Evolutionary conservation across 1,284 basidiomycete genomes (phyloP).

Genomic region (Pholiota adiposa): DNA sequence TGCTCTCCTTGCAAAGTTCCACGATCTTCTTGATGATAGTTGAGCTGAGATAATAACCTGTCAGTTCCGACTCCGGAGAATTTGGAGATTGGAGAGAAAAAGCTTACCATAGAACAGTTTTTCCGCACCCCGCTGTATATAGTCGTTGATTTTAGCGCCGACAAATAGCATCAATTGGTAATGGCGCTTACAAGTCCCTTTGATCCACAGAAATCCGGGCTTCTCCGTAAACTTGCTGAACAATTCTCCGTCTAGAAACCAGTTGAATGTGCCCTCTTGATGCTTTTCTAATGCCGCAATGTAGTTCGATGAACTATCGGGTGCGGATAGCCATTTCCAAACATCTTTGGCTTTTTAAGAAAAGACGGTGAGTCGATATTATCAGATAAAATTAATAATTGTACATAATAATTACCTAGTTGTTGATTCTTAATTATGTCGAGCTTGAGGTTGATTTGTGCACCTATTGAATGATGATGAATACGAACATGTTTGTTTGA

Average conservation of each 20-base stretch:
- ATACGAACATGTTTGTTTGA: neutral
- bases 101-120: neutral
- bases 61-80: neutral
- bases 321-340: neutral
- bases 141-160: neutral
- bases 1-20: neutral
- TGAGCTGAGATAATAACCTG: neutral
- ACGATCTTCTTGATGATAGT: neutral
- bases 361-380: neutral
- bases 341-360: neutral
- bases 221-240: neutral
- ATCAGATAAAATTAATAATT: neutral
- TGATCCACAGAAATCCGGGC: neutral
- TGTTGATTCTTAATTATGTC: neutral
- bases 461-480: neutral
- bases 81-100: neutral
- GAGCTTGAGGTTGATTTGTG: neutral
- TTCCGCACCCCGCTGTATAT: neutral
- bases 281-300: neutral
- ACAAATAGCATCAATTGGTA: neutral
- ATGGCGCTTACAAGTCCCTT: neutral
- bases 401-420: neutral
- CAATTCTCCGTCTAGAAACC: neutral
- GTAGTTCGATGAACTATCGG: neutral
- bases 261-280: neutral